These are phyloP conservation scores for Capronia coronata DNA, from an alignment of 2,329 filamentous ascomycete species.

Conservation along the genomic window DNA sequence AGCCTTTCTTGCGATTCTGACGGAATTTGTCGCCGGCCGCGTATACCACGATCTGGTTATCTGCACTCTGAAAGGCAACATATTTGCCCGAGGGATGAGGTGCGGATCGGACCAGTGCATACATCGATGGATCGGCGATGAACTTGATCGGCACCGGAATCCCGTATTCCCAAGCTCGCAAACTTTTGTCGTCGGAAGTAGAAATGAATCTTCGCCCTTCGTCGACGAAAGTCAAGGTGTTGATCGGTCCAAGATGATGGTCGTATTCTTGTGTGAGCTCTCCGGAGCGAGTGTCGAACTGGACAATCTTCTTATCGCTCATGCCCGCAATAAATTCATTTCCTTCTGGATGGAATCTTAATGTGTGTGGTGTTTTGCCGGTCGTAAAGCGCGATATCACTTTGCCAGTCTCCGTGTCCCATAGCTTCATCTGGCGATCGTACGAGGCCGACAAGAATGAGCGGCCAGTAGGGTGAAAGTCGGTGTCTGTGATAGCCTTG, in stretches of 20 bases:
- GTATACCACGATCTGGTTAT: constrained; percentile 97
- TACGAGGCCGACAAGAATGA: constrained; percentile 89
- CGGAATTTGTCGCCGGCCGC: constrained; percentile 91
- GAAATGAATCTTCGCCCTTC: constrained; percentile 94
- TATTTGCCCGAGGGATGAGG: constrained; percentile 87
- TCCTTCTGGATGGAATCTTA: constrained; percentile 84
- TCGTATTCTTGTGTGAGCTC: constrained; percentile 95
- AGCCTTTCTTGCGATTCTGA: constrained; percentile 95
- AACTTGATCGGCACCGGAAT: constrained; percentile 98
- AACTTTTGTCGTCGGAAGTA: constrained; percentile 91
- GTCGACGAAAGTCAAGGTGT: constrained; percentile 95
- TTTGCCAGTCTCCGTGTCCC: constrained; percentile 92
- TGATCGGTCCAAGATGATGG: constrained; percentile 94
- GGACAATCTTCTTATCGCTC: constrained; percentile 98
- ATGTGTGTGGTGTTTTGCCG: constrained; percentile 89
- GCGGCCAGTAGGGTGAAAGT: constrained; percentile 74
- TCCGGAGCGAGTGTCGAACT: constrained; percentile 80
- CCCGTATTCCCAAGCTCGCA: constrained; percentile 96
- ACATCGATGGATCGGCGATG: constrained; percentile 97
- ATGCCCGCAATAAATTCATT: constrained; percentile 94
- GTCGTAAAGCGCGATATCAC: constrained; percentile 85
- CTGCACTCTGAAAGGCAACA: constrained; percentile 83
- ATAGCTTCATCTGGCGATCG: constrained; percentile 93
- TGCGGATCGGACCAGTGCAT: constrained; percentile 79
- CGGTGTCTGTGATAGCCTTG: constrained; percentile 82